Evolutionary conservation across 202 grass and related monocot species (phyloP), one percentile per base, ranked within the genome.

Genomic region (Musa balbisiana): DNA sequence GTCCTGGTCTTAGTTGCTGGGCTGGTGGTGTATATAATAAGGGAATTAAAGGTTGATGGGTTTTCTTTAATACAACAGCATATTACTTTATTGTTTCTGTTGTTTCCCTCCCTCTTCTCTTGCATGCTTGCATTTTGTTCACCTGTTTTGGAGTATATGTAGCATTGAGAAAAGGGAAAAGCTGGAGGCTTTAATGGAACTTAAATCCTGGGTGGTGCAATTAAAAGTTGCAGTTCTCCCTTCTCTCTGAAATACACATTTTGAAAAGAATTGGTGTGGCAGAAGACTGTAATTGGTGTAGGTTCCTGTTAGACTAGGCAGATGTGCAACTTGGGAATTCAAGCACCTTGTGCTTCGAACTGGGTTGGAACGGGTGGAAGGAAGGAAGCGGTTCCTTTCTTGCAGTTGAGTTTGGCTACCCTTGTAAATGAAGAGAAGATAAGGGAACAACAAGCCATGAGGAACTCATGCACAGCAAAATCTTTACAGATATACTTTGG

Each of bases 21-120:
- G 74, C 3, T 65, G 21, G 8, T 50, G 74, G 6, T 76, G 59
- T 76, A 76, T 65, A 64, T 76, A 76, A 76, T n/a, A 76, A 64
- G 73, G 60, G 55, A 75, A 75, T 49, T 75, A 13, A 59, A 75
- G 43, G 71, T 25, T 29, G 65, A 33, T 68, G 23, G 24, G 12
- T 33, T 68, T 73, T 24, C 52, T 73, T 73, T 54, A 55, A 25
- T 73, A 54, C 71, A 73, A 49, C 65, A 68, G 13, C 65, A 68
- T 2, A 68, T 2, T 73, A 53, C 56, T 76, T 64, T 76, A 64
- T 51, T 76, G 24, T 21, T 23, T 52, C 52, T 21, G 3, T 9
- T 64, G 8, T 52, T 25, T 63, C 3, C 25, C 49, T 53, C 24
- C 25, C 8, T 53, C 21, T 6, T 20, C 53, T 56, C 52, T 9